Conservation (phyloP, 2,329 filamentous ascomycete species). For the Mycocentrospora acerina region DNA sequence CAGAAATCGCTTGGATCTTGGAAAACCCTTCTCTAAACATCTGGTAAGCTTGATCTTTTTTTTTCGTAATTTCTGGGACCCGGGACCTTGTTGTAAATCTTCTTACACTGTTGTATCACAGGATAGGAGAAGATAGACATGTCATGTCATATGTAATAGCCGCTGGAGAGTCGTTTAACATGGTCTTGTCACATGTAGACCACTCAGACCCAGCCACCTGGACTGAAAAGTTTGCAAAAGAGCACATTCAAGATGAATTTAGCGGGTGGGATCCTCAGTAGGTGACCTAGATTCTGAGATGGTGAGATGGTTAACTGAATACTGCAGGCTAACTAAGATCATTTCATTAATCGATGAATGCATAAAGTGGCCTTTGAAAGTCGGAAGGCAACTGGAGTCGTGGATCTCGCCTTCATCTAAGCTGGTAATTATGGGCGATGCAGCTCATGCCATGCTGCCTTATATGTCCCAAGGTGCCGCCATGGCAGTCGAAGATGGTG, state of each 20-base stretch:
- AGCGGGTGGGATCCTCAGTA: slow-evolving; percentile 62
- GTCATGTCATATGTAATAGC: slow-evolving; percentile 52
- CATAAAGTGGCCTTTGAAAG: slow-evolving; percentile 28
- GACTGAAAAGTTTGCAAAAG: slow-evolving; percentile 53
- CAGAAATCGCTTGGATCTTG: slow-evolving; percentile 21
- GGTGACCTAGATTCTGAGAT: slow-evolving; percentile 5
- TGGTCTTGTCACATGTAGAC: slow-evolving; percentile 65
- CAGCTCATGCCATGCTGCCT: slow-evolving; percentile 27
- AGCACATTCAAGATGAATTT: slow-evolving; percentile 63
- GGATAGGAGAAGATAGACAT: slow-evolving; percentile 47
- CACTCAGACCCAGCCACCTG: slow-evolving; percentile 56
- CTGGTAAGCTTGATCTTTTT: slow-evolving; percentile 10
- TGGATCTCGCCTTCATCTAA: slow-evolving; percentile 18
- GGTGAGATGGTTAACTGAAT: no score
- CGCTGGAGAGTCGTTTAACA: slow-evolving; percentile 60
- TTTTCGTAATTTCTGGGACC: background rate
- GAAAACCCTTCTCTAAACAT: slow-evolving; percentile 17
- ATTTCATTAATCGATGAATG: slow-evolving; percentile 24
- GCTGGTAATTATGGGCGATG: slow-evolving; percentile 23
- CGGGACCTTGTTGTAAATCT: no score
- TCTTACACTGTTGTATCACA: no score
- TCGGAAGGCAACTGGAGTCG: slow-evolving; percentile 6
- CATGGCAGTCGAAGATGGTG: slow-evolving; percentile 66
- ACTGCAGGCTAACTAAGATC: slow-evolving; percentile 31
- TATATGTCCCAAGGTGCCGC: slow-evolving; percentile 54